A percentile compares a stretch with the other conserved stretches of the same genome.
These are phyloP conservation scores for Breviolum minutum DNA, from an alignment of 73 alveolate genomes.

Conservation along the genomic window DNA sequence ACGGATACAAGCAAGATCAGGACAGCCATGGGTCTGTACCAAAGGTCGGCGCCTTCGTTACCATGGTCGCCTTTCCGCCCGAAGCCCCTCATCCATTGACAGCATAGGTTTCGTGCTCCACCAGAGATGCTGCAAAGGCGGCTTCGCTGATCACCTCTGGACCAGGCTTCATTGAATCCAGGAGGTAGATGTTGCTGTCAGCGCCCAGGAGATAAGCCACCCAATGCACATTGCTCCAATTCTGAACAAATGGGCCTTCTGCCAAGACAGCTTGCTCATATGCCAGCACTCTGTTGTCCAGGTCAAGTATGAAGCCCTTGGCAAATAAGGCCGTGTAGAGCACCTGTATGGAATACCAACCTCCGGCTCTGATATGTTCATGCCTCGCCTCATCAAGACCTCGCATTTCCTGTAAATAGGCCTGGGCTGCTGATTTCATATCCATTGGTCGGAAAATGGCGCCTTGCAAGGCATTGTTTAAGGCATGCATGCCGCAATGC, in stretches of 20 bases:
- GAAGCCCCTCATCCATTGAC: background rate
- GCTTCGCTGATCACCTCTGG: background rate
- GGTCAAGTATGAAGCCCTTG: background rate
- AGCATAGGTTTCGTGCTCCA: background rate
- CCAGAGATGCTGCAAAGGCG: background rate
- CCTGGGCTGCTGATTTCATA: background rate
- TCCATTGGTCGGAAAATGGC: background rate
- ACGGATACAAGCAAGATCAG: too few relatives aligned
- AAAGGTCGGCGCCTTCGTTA: too few relatives aligned
- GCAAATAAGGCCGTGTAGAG: constrained; percentile 10
- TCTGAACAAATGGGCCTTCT: background rate
- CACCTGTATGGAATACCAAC: constrained; percentile 13
- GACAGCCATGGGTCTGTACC: too few relatives aligned
- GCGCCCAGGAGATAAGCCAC: background rate
- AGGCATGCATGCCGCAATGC: constrained; percentile 44
- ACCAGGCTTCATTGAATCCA: background rate
- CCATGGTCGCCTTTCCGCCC: too few relatives aligned
- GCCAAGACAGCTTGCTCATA: background rate
- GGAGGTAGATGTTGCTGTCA: too few relatives aligned
- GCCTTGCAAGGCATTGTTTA: constrained; percentile 25
- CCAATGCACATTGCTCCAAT: constrained; percentile 48
- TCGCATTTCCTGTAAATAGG: background rate
- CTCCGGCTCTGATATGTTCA: background rate
- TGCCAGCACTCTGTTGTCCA: too few relatives aligned
- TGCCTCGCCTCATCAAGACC: background rate